Base-by-base conservation (phyloP, 2,329 filamentous ascomycete species). In the Talaromyces sp. region DNA sequence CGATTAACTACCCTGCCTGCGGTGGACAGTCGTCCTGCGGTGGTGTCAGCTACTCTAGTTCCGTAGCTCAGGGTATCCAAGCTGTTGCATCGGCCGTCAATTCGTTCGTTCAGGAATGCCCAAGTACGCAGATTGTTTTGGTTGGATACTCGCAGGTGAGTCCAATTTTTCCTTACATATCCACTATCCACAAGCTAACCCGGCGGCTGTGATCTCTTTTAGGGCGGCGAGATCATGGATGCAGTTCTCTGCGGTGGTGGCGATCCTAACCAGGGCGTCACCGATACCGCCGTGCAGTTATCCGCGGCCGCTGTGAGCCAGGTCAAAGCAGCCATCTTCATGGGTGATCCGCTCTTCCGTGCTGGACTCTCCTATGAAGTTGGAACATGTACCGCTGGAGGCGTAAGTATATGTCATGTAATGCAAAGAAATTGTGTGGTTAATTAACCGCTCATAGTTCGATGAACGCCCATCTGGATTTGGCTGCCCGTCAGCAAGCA, bases 251-350 rank as follows among this genome's bases (percentile, higher is more conserved):
- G 85, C 67, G 85, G 85, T 15, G 85, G 84, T 30, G 78, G 78
- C 5, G 82, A 82, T 61, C 70, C 73, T 4, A 81, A 80, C 58
- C 68, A 75, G 49, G 80, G 80, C 61, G 72, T 83, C 57, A 69
- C 73, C 25, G 80, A 78, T 56, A 80, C 81, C 7, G 77, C 79
- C 0, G 71, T 75, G 10, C 72, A 74, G 42, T 72, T 83, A 47
- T 73, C 76, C 9, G 77, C 79, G 4, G 75, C 75, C 6, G 83
- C 84, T 3, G 72, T 86, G 8, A 75, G 73, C 3, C 81, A 81
- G 69, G 82, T 89, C 66, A 87, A 86, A 72, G 87, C 84, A 0
- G 84, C 82, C 15, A 87, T 89, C 65, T 84, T 88, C 70, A 84
- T 88, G 81, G 87, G 86, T 7, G 82, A 87, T 67, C 87, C 87